Evolutionary conservation across 352 stramenopile species (phyloP).

Genomic region (Phytophthora agathidicida): DNA sequence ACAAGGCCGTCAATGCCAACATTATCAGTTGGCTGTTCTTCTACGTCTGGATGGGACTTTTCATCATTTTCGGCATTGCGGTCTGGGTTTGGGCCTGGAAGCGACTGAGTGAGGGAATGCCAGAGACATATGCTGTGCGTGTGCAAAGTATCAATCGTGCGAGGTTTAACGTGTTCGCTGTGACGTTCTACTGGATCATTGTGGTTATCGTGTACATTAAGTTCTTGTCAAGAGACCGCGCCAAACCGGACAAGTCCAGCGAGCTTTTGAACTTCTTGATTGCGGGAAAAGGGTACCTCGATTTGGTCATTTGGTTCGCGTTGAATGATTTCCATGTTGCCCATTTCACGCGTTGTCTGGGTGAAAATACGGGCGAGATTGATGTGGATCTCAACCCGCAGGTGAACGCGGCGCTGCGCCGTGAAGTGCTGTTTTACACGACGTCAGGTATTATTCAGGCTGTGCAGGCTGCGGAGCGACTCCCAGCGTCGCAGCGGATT

Average conservation of each 20-base stretch:
- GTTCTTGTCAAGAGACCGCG: constrained; percentile 69
- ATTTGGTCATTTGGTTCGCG: constrained; percentile 90
- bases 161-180: constrained; percentile 88
- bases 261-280: constrained; percentile 90
- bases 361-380: constrained; percentile 60
- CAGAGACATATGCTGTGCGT: constrained; percentile 84
- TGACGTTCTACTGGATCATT: constrained; percentile 90
- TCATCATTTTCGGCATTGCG: constrained; percentile 81
- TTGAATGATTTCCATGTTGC: constrained; percentile 87
- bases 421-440: constrained; percentile 92
- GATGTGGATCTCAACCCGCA: constrained; percentile 88
- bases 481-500: constrained; percentile 79
- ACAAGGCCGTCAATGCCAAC: constrained; percentile 85
- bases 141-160: constrained; percentile 89
- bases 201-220: constrained; percentile 81
- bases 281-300: constrained; percentile 86
- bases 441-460: constrained; percentile 91
- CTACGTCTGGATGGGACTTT: constrained; percentile 87
- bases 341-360: constrained; percentile 74
- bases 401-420: constrained; percentile 86
- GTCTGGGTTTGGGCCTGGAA: constrained; percentile 90
- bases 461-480: constrained; percentile 76
- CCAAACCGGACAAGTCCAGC: constrained; percentile 59
- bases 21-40: constrained; percentile 90
- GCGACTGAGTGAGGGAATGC: constrained; percentile 86